phyloP scores from a whole-genome alignment of 2,329 filamentous ascomycete species.

The Pleoardoris graminearum region DNA sequence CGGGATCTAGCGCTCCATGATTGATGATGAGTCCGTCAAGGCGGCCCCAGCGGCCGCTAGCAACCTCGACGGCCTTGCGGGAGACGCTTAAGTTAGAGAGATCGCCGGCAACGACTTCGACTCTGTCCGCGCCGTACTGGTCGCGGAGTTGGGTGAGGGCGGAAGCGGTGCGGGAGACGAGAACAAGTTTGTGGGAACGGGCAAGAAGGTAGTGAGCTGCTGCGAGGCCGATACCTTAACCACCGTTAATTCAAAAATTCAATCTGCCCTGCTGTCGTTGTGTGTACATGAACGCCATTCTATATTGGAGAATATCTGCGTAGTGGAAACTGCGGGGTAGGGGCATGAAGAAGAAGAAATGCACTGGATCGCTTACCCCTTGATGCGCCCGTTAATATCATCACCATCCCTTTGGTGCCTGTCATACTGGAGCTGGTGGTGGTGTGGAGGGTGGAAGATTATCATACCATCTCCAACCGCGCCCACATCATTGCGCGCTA shows the following conservation, averaged over 20 bases:
- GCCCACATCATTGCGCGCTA: conserved; percentile 1
- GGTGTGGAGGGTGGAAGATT: neutral
- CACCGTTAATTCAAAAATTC: too few species aligned
- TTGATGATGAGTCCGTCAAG: conserved; percentile 87
- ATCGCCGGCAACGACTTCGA: conserved; percentile 62
- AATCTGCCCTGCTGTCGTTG: too few species aligned
- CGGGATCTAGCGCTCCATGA: conserved; percentile 79
- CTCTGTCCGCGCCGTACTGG: conserved; percentile 56
- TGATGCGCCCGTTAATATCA: conserved; percentile 65
- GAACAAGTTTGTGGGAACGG: conserved; percentile 59
- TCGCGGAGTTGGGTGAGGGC: conserved; percentile 54
- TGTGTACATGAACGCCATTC: neutral
- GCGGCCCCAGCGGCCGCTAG: conserved; percentile 67
- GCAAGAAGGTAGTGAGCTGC: conserved; percentile 63
- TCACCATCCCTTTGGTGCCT: conserved; percentile 44
- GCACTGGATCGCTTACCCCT: conserved; percentile 51
- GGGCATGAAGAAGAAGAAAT: neutral
- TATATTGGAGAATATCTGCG: neutral
- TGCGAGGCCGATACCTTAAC: conserved; percentile 62
- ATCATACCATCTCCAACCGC: neutral
- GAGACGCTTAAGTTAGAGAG: conserved; percentile 58
- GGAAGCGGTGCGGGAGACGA: conserved; percentile 59
- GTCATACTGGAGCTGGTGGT: neutral
- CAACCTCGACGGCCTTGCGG: conserved; percentile 65
- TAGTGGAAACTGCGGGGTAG: neutral